Evolutionary conservation across 2,329 filamentous ascomycete species (phyloP), one percentile per base, ranked within the genome.

Genomic region (Cordyceps cicadae): DNA sequence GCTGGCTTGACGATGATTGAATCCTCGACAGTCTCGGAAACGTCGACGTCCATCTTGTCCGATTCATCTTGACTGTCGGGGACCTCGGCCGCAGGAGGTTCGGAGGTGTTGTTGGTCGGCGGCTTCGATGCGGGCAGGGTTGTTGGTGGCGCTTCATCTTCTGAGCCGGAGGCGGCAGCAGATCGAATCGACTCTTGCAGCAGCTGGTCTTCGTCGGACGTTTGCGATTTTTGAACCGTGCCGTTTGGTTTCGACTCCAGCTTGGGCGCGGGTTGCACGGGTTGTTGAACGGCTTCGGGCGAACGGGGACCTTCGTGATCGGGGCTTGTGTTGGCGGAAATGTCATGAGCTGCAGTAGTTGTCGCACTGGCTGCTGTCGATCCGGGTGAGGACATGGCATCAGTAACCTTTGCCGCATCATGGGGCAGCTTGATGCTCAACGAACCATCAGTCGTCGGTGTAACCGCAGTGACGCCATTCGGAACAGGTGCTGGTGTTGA

Each of bases 311-410:
- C 80, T 54, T 91, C 87, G 59, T 87, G 83, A 59, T 88, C 88
- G 1, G 88, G 86, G 66, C 88, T 92, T 1, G 89, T 92, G 65
- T 88, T 86, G 1, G 88, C 84, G 1, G 89, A 92, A 7, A 80
- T 81, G 64, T 87, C 83, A 62, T 86, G 82, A 45, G 86, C 80
- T 41, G 81, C 82, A 1, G 90, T 88, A 0, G 90, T 94, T 24
- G 87, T 85, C 59, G 86, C 86, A 49, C 88, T 92, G 66, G 87
- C 86, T 1, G 86, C 82, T 37, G 88, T 92, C 6, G 90, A 93
- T 3, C 76, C 77, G 17, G 83, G 81, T 2, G 82, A 85, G 3
- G 80, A 84, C 6, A 78, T 66, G 2, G 74, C 71, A 64, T 84
- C 82, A 2, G 72, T 67, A 54, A 71, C 66, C 43, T 75, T 75